Evolutionary conservation across 176 grass and related monocot genomes (phyloP), one percentile per base, ranked within the genome.

Genomic region (Hordeum marinum): DNA sequence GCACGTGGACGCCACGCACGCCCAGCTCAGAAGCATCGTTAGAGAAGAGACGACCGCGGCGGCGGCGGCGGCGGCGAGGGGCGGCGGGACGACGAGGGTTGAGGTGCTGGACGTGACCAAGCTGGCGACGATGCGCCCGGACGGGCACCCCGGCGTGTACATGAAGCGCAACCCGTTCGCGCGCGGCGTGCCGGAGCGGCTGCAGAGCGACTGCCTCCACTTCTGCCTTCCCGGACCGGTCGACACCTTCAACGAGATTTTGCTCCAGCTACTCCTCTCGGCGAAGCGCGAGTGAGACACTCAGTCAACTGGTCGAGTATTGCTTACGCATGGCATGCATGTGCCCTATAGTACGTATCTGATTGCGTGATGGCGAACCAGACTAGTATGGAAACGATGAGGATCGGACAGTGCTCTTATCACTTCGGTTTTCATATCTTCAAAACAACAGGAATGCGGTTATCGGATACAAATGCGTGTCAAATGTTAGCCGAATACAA

Each of bases 71-170:
- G 79, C 43, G n/a, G 74, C 6, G 25, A 9, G 0, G 6, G 48
- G 10, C 6, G 73, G 50, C 9, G 32, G 12, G 27, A 17, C 0
- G 65, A 72, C 86, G 9, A 89, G 63, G 43, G 8, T 96, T 4
- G 89, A 93, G 69, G 80, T 85, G 9, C 65, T 93, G 11, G 94
- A 96, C 80, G 88, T 96, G 68, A 96, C 94, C 20, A 91, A 89
- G 76, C 59, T 93, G 83, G 91, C 94, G 11, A 15, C 72, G 36
- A 80, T 93, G 90, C 58, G 94, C 11, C 89, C 91, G 9, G 94
- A 96, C 40, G 87, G 91, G 34, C 94, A 96, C 70, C 91, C 89
- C 2, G 79, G 89, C 3, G 66, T 78, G 23, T 96, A 96, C 81
- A 85, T 93, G 89, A 57, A 88, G 8, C 84, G 72, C 3, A 72